These are phyloP conservation scores for Komagataella mondaviorum DNA, from an alignment of 805 yeast genomes.

Conservation along the genomic window DNA sequence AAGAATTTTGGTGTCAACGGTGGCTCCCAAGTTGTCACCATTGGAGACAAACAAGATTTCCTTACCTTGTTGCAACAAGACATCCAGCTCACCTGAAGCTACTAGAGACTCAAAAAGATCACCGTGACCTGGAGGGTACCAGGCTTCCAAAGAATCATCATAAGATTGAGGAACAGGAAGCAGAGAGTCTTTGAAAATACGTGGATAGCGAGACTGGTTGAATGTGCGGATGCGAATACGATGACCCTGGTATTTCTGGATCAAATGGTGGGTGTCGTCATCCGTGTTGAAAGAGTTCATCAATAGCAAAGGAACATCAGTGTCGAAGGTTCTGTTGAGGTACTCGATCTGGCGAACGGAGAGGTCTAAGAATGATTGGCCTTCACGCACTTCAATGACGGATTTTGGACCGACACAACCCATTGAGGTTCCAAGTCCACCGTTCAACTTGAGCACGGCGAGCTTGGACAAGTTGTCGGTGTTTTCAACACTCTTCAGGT, in stretches of 20 bases:
- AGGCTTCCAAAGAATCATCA: slow-evolving; percentile 66
- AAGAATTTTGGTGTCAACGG: slow-evolving; percentile 83
- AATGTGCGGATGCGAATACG: slow-evolving; percentile 90
- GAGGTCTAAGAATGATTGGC: slow-evolving; percentile 91
- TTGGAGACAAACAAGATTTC: slow-evolving; percentile 92
- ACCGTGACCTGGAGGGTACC: slow-evolving; percentile 99
- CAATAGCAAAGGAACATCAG: slow-evolving; percentile 89
- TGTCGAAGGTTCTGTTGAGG: slow-evolving; percentile 77
- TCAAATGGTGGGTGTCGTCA: slow-evolving; percentile 85
- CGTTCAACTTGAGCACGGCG: slow-evolving; percentile 92
- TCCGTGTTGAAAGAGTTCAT: slow-evolving; percentile 99
- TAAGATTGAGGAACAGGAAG: slow-evolving; percentile 80
- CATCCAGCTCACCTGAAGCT: slow-evolving; percentile 85
- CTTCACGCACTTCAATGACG: slow-evolving; percentile 96
- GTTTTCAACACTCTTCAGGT: slow-evolving; percentile 27
- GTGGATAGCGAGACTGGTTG: slow-evolving; percentile 96
- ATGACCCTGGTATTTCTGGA: slow-evolving; percentile 94
- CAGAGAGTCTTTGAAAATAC: slow-evolving; percentile 90
- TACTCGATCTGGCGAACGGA: slow-evolving; percentile 95
- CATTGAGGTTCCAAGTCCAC: slow-evolving; percentile 98
- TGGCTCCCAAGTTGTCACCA: slow-evolving; percentile 98
- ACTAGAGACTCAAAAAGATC: slow-evolving; percentile 87
- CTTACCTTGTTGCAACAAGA: slow-evolving; percentile 82
- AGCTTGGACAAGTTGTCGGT: slow-evolving; percentile 54
- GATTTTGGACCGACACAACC: slow-evolving; percentile 99